Evolutionary conservation across 257 asterid species (phyloP), one percentile per base, ranked within the genome.

Genomic region (Ocimum tenuiflorum): DNA sequence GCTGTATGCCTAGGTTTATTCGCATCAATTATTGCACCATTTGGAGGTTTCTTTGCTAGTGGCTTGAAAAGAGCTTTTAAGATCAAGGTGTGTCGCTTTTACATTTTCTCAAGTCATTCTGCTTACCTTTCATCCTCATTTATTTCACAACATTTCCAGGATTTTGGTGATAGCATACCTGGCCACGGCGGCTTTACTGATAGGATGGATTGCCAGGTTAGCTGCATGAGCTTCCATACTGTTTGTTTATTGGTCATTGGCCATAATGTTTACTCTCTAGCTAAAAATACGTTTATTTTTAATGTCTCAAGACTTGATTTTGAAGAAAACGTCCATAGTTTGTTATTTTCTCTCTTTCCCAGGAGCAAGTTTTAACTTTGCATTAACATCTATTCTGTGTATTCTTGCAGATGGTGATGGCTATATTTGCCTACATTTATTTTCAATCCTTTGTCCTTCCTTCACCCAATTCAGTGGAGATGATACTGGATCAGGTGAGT

Each of bases 31-130:
- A 88, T 91, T 13, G 97, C 97, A 46, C 97, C 97, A 9, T 91
- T 91, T 67, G 97, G 97, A 76, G 97, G 97, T 15, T 91, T 88
- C 73, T 91, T 91, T 17, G 97, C 96, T 4, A 91, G 97, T 74
- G 96, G 97, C 49, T 81, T 91, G 71, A 91, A 91, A 77, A 80
- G 96, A 74, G 96, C 97, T 47, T 88, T 91, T 71, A 88, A 91
- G 81, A 85, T 91, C 68, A 88, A 91, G 92, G 96, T 88, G 74
- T 12, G 14, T 27, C 51, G 27, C 33, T 52, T 46, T 57, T 12
- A 36, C 22, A 15, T 24, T 33, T 12, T 27, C 35, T 60, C 9
- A 53, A 48, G 10, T 67, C 9, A 55, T 46, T 74, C 27, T 41
- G 7, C 31, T 24, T n/a, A 9, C 7, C 38, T 12, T 53, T 10